Evolutionary conservation across 2,329 filamentous ascomycete species (phyloP), one percentile per base, ranked within the genome.

Genomic region (Ophiosphaerella narmari): DNA sequence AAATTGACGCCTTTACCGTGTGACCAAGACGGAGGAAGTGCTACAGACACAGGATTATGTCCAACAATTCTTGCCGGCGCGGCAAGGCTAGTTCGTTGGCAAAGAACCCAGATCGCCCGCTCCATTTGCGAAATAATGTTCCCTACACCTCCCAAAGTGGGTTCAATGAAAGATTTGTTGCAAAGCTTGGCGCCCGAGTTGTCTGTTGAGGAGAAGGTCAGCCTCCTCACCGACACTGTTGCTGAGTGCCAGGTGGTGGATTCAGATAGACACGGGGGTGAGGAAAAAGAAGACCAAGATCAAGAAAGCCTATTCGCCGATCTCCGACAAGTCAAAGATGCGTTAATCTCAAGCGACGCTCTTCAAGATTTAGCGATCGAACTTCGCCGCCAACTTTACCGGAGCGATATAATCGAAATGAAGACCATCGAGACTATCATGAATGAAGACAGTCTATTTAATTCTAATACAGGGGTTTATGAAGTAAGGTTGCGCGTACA

Each of bases 301-400:
- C 14, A 39, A 23, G 2, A 44, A 55, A 14, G 21, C 37, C 18
- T 16, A 34, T 26, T 11, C 26, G 21, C 24, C 2, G 33, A 46
- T 39, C 13, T 52, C n/a, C 43, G 23, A 5, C 23, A 21, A 9
- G 36, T 54, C 2, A 18, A 35, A 4, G 33, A 52, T 11, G 39
- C 44, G 2, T 38, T 57, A 18, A 24, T 54, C 5, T 48, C 48
- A 14, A 35, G 48, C 9, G 24, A 46, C 24, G 36, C 43, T 8
- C 54, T 57, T 31, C 32, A 43, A 3, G n/a, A 18, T 16, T 29
- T 54, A 35, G 40, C 44, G 7, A 21, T 26, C 5, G 37, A 42
- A 16, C n/a, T 54, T 21, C 46, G 43, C 4, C 43, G 38, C 14
- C 39, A 14, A 16, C 40, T 57, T 6, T 52, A 52, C 21, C 18